Percentiles rank a stretch among this genome's conserved stretches.
These are phyloP conservation scores for Stagonosporopsis cucurbitacearum DNA, from an alignment of 2,329 filamentous ascomycete genomes.

Conservation along the genomic window DNA sequence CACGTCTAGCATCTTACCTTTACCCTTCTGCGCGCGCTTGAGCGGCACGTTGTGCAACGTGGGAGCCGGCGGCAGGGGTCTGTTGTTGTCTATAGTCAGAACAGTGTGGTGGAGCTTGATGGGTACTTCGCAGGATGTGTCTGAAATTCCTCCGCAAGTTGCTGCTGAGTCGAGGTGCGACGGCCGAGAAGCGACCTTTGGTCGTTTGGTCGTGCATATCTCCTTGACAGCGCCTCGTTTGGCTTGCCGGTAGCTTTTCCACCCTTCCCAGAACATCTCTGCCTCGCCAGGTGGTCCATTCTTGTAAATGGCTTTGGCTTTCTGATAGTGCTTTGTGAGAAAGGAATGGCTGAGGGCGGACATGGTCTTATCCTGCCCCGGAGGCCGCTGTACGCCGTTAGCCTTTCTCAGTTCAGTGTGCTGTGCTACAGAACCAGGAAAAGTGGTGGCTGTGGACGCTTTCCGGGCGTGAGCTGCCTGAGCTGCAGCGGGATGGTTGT, in stretches of 20 bases:
- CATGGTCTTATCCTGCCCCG: background rate
- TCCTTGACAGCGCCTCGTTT: slow-evolving; percentile 5
- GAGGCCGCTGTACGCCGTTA: background rate
- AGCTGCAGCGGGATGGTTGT: no score
- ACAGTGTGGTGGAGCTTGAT: slow-evolving; percentile 9
- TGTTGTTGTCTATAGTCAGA: slow-evolving; percentile 14
- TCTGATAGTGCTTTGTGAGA: slow-evolving; percentile 13
- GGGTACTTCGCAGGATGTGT: slow-evolving; percentile 19
- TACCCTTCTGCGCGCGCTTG: background rate
- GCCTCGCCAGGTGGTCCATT: slow-evolving; percentile 37
- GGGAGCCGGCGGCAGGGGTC: slow-evolving; percentile 26
- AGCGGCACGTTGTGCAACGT: slow-evolving; percentile 7
- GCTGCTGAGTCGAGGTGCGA: background rate
- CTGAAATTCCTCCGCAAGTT: slow-evolving; percentile 12
- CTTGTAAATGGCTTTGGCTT: slow-evolving; percentile 30
- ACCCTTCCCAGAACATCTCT: slow-evolving; percentile 29
- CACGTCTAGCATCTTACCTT: background rate
- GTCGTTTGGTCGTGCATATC: background rate
- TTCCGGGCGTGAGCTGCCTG: background rate
- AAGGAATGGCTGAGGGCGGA: background rate
- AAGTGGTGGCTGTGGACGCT: background rate
- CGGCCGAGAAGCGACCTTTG: background rate
- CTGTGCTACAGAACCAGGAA: background rate
- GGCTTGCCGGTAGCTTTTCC: slow-evolving; percentile 13
- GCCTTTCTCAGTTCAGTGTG: background rate